Base-by-base conservation (phyloP, 495 filamentous ascomycete genomes). In the Aspergillus olivimuriae region DNA sequence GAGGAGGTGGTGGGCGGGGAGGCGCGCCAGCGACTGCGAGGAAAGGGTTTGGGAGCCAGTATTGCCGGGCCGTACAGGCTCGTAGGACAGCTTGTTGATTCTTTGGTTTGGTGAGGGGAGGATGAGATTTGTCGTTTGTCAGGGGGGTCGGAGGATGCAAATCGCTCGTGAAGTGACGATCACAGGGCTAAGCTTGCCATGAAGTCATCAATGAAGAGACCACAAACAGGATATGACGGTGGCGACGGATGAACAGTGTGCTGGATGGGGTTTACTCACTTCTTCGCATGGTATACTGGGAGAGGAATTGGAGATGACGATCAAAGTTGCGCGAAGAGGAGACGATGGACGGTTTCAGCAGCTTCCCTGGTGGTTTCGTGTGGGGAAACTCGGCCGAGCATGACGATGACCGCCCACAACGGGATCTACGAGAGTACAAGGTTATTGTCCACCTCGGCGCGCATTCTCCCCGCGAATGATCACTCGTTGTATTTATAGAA, bases 1-100 rank as follows among this genome's bases (percentile, higher is more conserved):
- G 22, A 39, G 46, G n/a, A 38, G 17, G 39, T 31, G 43, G 50
- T 30, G 39, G 48, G 39, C 54, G 56, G 42, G 49, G 44, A 49
- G 46, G 46, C 40, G 51, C 53, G 58, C 55, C 53, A 56, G 40
- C 52, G 55, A 53, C 50, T 61, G 39, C 65, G 62, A 32, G 51
- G 53, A 26, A 52, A 57, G 3, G 47, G 43, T 66, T 70, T 70
- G 9, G 63, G 66, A 58, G 69, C 67, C 69, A 73, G 60, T 46
- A 36, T 70, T 47, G 50, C 23, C n/a, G n/a, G 6, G 28, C 7
- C 20, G 34, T 15, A 16, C n/a, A 23, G 33, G 16, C 23, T 14
- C 22, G 12, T 40, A 24, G 14, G 9, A 28, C 18, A 14, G n/a
- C n/a, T n/a, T n/a, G n/a, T n/a, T n/a, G n/a, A n/a, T n/a, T n/a